phyloP scores from a whole-genome alignment of 495 filamentous ascomycete species.

The Viridothelium virens region DNA sequence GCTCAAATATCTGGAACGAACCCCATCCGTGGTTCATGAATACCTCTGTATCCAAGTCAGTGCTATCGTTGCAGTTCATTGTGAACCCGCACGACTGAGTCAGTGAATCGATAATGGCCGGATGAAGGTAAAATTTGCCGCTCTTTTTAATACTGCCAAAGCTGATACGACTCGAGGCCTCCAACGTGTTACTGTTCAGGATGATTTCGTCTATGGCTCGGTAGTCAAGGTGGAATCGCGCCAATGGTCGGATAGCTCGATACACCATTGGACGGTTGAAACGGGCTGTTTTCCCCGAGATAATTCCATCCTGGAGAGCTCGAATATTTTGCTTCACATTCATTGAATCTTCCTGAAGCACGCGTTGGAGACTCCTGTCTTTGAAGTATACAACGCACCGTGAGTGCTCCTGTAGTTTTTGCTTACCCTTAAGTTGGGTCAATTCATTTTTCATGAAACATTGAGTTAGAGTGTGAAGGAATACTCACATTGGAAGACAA shows the following conservation, averaged over 20 bases:
- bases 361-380: too few species aligned
- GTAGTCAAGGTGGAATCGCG: conserved; percentile 16
- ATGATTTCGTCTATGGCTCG: conserved; percentile 11
- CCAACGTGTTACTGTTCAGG: conserved; percentile 12
- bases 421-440: too few species aligned
- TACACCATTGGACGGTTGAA: conserved; percentile 16
- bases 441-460: too few species aligned
- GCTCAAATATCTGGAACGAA: conserved; percentile 60
- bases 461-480: too few species aligned
- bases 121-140: conserved; percentile 58
- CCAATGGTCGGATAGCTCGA: conserved; percentile 13
- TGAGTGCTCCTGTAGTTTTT: too few species aligned
- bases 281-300: conserved; percentile 3
- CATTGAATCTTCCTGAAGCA: too few species aligned
- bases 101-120: conserved; percentile 65
- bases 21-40: conserved; percentile 77
- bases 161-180: conserved; percentile 8
- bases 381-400: too few species aligned
- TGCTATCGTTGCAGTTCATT: conserved; percentile 67
- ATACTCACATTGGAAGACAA: not conserved
- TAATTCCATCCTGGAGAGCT: not conserved
- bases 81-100: conserved; percentile 45
- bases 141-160: conserved; percentile 53
- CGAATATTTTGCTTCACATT: too few species aligned
- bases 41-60: conserved; percentile 60